A percentile compares a stretch with the other conserved stretches of the same genome.
Evolutionary conservation across 2,329 filamentous ascomycete species (phyloP).

Genomic region (Cercospora berteroae): DNA sequence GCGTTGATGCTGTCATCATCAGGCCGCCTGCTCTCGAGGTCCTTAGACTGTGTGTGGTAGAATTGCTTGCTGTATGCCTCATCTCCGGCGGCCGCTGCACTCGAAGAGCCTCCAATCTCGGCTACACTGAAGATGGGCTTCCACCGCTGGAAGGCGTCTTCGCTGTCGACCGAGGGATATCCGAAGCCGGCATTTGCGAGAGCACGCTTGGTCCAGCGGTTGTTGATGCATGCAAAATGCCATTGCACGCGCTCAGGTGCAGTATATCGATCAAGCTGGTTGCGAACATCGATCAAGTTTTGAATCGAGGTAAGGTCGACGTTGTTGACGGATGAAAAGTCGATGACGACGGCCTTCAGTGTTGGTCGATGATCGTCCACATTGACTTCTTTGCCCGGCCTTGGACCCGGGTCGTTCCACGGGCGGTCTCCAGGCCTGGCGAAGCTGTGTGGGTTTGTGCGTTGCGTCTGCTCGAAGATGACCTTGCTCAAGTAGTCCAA

Average conservation of each 20-base stretch:
- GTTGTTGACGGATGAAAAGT: constrained; percentile 91
- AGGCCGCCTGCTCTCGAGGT: constrained; percentile 30
- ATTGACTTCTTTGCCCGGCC: constrained; percentile 51
- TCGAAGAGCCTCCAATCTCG: constrained; percentile 71
- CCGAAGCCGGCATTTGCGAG: constrained; percentile 86
- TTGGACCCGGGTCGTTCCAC: constrained; percentile 89
- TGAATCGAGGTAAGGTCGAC: constrained; percentile 92
- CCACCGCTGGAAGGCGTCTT: constrained; percentile 65
- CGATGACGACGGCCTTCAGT: constrained; percentile 85
- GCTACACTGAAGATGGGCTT: constrained; percentile 94
- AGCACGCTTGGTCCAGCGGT: constrained; percentile 90
- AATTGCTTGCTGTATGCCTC: constrained; percentile 57
- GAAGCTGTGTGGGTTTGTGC: constrained; percentile 69
- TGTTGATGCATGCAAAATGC: constrained; percentile 93
- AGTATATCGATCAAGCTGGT: constrained; percentile 85
- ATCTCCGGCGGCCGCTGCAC: constrained; percentile 68
- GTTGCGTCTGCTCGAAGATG: constrained; percentile 63
- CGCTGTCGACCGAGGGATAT: constrained; percentile 62
- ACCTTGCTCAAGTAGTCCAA: constrained; percentile 63
- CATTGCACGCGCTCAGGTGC: constrained; percentile 81
- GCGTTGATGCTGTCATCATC: constrained; percentile 27
- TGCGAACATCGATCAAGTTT: constrained; percentile 88
- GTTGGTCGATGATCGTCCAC: constrained; percentile 58
- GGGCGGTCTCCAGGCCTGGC: constrained; percentile 67
- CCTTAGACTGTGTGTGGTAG: constrained; percentile 35